Base-by-base conservation (phyloP, 2,329 filamentous ascomycete genomes). In the Gliomastix tumulicola region DNA sequence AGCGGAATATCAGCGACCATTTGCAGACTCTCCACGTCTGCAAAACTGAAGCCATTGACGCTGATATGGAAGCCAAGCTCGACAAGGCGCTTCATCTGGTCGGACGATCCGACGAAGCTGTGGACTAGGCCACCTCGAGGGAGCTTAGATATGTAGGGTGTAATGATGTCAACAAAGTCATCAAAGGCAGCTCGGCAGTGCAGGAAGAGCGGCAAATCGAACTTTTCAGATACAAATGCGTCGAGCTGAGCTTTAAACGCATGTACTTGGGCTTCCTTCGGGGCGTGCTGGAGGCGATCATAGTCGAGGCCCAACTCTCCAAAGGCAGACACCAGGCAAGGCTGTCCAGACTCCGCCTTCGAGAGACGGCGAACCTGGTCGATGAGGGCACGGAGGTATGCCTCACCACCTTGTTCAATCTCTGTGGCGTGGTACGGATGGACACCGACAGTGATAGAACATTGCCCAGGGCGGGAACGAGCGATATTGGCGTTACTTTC, bases 291-390 rank as follows among this genome's bases (percentile, higher is more conserved):
- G 4, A 70, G 51, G 5, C 65, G 57, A 27, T 69, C 68, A 30
- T 71, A 73, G 35, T 74, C 70, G 2, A 74, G 52, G 0, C 69
- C 68, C 3, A 74, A 51, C 34, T 73, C 69, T 3, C 68, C 69
- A 39, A 65, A 71, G 2, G 68, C 68, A 1, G 56, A 60, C 3
- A 72, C 44, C 3, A 58, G 50, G 43, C 48, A 41, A 0, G 45
- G 35, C 2, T 50, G 30, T n/a, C n/a, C n/a, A n/a, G n/a, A n/a
- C 13, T 55, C 44, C 2, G 46, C 25, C n/a, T n/a, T 28, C 7
- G 25, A 13, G 13, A n/a, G 13, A 16, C 10, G 13, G 10, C n/a
- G 13, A n/a, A 16, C 25, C 25, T 28, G 3, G n/a, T 28, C 25
- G 7, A 28, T 13, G 13, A 7, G n/a, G 25, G 41, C 3, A 57